Evolutionary conservation across 331 rosid species (phyloP).

Genomic region (Phaseolus coccineus): DNA sequence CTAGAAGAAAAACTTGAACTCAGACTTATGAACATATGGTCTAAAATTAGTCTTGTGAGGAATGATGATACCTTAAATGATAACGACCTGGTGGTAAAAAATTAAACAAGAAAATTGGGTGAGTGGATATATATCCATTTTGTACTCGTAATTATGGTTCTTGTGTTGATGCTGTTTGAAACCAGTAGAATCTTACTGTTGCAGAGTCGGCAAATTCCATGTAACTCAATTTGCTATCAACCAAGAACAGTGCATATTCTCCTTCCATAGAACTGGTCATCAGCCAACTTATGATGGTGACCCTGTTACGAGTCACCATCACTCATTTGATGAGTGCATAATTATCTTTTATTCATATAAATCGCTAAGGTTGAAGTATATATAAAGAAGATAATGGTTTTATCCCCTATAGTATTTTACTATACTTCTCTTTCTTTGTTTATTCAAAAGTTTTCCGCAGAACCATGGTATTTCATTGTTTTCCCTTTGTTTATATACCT

Average conservation of each 20-base stretch:
- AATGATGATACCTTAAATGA: background rate
- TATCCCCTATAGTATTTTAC: constrained; percentile 2
- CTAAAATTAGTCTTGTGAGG: no score
- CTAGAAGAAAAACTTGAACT: no score
- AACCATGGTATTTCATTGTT: constrained; percentile 23
- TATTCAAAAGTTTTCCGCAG: background rate
- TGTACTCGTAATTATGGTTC: background rate
- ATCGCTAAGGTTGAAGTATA: background rate
- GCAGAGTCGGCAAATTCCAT: constrained; percentile 40
- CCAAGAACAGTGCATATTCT: constrained; percentile 35
- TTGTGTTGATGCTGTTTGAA: background rate
- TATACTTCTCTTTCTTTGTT: constrained; percentile 11
- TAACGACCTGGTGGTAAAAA: no score
- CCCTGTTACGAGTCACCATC: background rate
- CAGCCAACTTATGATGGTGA: background rate
- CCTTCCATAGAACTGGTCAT: constrained; percentile 37
- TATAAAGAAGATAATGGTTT: constrained; percentile 43
- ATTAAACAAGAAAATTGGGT: no score
- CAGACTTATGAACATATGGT: no score
- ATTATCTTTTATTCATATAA: no score
- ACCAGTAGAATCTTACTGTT: constrained; percentile 20
- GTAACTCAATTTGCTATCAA: constrained; percentile 26
- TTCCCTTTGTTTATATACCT: background rate
- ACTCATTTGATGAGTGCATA: background rate
- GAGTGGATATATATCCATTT: background rate